Base-by-base conservation (phyloP, 768 basidiomycete genomes). In the Chalciporus pseudorubinellus region DNA sequence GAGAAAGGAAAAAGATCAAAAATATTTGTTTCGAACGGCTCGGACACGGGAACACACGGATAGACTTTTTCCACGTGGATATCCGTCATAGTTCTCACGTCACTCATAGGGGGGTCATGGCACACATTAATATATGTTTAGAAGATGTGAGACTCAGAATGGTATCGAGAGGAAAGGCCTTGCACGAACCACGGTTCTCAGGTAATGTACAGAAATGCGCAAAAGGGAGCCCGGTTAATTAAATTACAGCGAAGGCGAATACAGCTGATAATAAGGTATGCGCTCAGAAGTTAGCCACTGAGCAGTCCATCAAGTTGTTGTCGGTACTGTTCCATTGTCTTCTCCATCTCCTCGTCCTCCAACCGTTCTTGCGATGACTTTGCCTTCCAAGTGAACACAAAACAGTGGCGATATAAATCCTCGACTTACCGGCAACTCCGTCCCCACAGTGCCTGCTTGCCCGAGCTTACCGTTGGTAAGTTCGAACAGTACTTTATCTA, bases 381-480 rank as follows among this genome's bases (percentile, higher is more conserved):
- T 20, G 46, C 24, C 24, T 34, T 45, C 26, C 28, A 24, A 45
- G 55, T 56, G 36, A 60, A 24, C 39, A 34, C 3, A 53, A 44
- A 49, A 55, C 40, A 28, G 36, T 2, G 19, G 10, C 21, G 39
- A 21, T 56, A 39, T 48, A 40, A 56, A 24, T 31, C 1, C 6
- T 42, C 45, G 18, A 75, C 89, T 65, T 68, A 95, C 93, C 34
- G 92, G 93, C 58, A 89, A 65, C 44, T 85, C 87, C 28, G 77
- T 81, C 33, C 78, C 79, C 44, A 87, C 90, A 21, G 80, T 67
- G 12, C 90, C 91, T 39, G 83, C 89, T 65, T 88, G 81, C 6
- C 94, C 94, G n/a, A 97, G 76, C 71, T 95, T 95, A 48, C 95
- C 97, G 56, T 98, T 85, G 9, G 97, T 99, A 53, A 99, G 77